phyloP scores from a whole-genome alignment of 331 rosid genomes.

The Cydonia oblonga region DNA sequence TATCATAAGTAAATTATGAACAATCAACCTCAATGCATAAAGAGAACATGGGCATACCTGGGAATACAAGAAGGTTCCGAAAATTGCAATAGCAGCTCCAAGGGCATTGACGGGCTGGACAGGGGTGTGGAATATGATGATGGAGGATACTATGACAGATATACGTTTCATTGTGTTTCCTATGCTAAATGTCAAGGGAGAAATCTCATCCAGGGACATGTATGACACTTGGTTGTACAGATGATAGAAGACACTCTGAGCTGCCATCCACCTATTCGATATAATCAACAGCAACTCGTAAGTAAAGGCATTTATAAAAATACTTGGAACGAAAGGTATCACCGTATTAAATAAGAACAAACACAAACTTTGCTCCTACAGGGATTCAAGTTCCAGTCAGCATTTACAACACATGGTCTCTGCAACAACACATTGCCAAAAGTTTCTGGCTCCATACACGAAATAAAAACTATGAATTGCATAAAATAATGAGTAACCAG shows the following conservation, averaged over 20 bases:
- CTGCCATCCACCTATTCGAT: conserved; percentile 75
- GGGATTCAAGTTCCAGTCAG: not conserved
- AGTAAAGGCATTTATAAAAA: conserved; percentile 2
- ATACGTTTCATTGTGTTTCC: conserved; percentile 97
- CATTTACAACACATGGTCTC: not conserved
- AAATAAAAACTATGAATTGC: not conserved
- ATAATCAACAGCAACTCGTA: conserved; percentile 2
- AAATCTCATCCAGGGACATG: conserved; percentile 86
- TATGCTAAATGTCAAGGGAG: conserved; percentile 85
- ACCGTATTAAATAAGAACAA: not conserved
- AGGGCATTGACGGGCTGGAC: conserved; percentile 85
- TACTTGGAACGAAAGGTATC: not conserved
- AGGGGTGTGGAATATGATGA: conserved; percentile 85
- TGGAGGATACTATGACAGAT: conserved; percentile 83
- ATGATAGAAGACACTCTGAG: conserved; percentile 93
- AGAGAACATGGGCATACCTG: conserved; percentile 42
- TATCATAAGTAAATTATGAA: not conserved
- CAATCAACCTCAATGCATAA: not conserved
- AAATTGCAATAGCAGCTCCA: conserved; percentile 83
- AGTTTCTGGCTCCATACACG: not conserved
- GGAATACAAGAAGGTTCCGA: conserved; percentile 87
- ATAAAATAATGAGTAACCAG: not conserved
- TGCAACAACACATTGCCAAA: not conserved
- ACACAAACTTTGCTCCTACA: not conserved
- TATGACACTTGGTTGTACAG: conserved; percentile 88